Conservation (phyloP, 2,329 filamentous ascomycete species). For the Chaetomium sp. region DNA sequence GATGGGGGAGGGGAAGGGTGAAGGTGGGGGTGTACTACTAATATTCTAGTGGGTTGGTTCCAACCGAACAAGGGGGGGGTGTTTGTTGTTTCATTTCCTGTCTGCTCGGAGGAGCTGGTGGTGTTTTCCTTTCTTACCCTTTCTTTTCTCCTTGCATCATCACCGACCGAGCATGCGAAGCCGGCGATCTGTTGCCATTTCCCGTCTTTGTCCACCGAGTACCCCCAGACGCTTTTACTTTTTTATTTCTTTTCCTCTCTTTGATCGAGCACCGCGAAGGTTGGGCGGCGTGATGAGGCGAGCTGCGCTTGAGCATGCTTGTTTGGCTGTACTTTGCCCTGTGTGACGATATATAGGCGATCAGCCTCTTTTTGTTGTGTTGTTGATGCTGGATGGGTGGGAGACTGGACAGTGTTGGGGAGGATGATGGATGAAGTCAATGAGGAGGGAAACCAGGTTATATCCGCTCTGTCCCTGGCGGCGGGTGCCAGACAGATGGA, state of each 20-base stretch:
- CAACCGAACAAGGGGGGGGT: not conserved
- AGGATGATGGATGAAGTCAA: conserved; percentile 12
- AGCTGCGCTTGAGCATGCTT: not conserved
- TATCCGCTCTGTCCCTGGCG: conserved; percentile 15
- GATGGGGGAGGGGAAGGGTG: not conserved
- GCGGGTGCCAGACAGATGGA: not conserved
- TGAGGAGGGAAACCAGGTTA: not conserved
- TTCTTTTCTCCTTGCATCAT: not conserved
- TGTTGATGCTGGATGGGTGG: not conserved
- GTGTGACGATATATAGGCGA: conserved; percentile 19
- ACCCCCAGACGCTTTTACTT: not conserved
- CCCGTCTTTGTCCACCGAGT: not conserved
- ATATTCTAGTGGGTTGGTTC: conserved; percentile 7
- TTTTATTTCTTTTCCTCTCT: not conserved
- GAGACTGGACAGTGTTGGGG: not conserved
- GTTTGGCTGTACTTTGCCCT: not conserved
- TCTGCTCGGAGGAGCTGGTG: conserved; percentile 1
- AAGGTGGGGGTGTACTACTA: conserved; percentile 19
- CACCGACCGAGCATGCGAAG: conserved; percentile 2
- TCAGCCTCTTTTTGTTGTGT: not conserved
- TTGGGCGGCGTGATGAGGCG: not conserved
- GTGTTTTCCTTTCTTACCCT: not conserved
- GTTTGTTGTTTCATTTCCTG: conserved; percentile 6
- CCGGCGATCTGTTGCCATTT: conserved; percentile 6
- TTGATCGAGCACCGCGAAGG: not conserved